Percentiles rank a stretch among this genome's conserved stretches.
phyloP scores from a whole-genome alignment of 352 stramenopile genomes.

The Thraustochytrium striatum region DNA sequence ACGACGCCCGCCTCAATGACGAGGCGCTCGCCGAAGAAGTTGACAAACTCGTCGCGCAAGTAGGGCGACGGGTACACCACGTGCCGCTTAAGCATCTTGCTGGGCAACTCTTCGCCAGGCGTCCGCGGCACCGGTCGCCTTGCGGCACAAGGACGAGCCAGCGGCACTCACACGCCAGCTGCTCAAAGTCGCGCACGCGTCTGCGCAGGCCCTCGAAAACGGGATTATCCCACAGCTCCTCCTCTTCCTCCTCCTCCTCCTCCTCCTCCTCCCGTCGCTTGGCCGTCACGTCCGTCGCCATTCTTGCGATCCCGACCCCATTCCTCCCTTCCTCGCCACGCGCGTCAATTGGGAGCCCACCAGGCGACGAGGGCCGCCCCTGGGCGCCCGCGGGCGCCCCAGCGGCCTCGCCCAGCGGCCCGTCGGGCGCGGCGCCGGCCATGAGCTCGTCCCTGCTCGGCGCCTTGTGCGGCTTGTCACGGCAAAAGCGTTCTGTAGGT shows the following conservation, averaged over 20 bases:
- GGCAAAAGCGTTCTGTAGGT: no score
- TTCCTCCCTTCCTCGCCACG: not conserved
- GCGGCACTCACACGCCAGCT: constrained; percentile 14
- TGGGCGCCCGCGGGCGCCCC: no score
- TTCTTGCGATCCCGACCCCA: not conserved
- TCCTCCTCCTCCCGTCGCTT: not conserved
- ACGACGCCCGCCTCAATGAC: not conserved
- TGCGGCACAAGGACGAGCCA: constrained; percentile 18
- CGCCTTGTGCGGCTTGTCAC: no score
- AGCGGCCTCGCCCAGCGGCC: not conserved
- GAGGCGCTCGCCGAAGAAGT: constrained; percentile 21
- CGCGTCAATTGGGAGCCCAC: not conserved
- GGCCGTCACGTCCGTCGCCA: not conserved
- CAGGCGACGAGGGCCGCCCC: not conserved
- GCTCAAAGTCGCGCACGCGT: constrained; percentile 22
- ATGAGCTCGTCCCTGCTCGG: no score
- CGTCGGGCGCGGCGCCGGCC: no score
- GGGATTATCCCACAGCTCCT: constrained; percentile 2
- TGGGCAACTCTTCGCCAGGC: not conserved
- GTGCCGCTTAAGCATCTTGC: not conserved
- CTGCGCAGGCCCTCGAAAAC: not conserved
- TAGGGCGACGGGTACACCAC: constrained; percentile 24
- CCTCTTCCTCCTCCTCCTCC: constrained; percentile 13
- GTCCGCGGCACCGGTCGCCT: not conserved
- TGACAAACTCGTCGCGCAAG: constrained; percentile 15